Evolutionary conservation across 1,284 basidiomycete genomes (phyloP), one percentile per base, ranked within the genome.

Genomic region (Moesziomyces parantarcticus): DNA sequence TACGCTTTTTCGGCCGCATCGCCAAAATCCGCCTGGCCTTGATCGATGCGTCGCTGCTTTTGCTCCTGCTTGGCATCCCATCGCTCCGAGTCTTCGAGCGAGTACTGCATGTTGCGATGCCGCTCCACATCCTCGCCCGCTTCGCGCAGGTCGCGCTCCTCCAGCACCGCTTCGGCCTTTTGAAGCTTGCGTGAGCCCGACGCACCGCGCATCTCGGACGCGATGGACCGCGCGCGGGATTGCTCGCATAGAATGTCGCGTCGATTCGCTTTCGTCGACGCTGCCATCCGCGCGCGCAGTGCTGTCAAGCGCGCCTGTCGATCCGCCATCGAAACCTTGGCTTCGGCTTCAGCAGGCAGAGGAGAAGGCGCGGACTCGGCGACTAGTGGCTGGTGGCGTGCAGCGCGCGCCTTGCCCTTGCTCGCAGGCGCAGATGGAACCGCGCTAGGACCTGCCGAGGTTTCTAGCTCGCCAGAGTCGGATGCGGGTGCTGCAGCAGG

Each of bases 81-180:
- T 67, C 89, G 86, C 77, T 97, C 93, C 78, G 94, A 95, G 85
- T 97, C 93, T 85, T 97, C 94, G 58, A 97, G 91, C 22, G 90
- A 92, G 86, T 92, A 97, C 78, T 92, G 90, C 93, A 93, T 96
- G 79, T 93, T 93, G 87, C 93, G 93, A 79, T 89, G 88, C 58
- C 94, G 87, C 77, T 89, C 88, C 20, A 88, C 74, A 79, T 89
- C 88, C 74, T 87, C 92, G 14, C 95, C 96, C 1, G 88, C 87
- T 66, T 94, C 94, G 80, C 91, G 90, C 0, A 94, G 92, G 73
- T 96, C 92, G 3, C 92, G 90, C 85, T 95, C 94, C 70, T 90
- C 86, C 10, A 94, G 89, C 66, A 97, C 84, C n/a, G 87, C 89
- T 84, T 96, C 94, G 0, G 94, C 94, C 29, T 97, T 79, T 9